phyloP scores from a whole-genome alignment of 1,284 basidiomycete species.

The Ganoderma lucidum region DNA sequence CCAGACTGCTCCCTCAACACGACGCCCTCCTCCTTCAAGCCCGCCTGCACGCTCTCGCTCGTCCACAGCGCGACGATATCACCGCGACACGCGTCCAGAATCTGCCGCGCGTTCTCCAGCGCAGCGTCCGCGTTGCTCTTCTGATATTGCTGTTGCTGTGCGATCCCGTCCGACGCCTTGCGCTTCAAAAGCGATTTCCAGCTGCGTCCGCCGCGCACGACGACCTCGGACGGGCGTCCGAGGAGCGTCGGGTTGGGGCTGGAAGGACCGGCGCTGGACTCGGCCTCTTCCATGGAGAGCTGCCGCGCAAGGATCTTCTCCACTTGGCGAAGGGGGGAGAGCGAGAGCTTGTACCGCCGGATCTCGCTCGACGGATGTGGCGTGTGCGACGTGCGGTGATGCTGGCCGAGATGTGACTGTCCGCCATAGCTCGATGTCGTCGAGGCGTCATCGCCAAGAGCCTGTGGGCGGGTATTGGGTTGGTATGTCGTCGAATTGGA shows the following conservation, averaged over 20 bases:
- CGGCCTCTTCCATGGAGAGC: conserved; percentile 34
- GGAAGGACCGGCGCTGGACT: background rate
- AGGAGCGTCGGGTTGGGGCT: conserved; percentile 37
- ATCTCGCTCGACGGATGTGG: conserved; percentile 42
- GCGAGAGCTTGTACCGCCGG: conserved; percentile 53
- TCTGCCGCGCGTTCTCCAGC: conserved; percentile 51
- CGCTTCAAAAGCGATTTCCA: conserved; percentile 51
- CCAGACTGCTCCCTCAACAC: conserved; percentile 62
- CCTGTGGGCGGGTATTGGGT: background rate
- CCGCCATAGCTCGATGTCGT: conserved; percentile 8
- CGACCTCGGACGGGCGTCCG: conserved; percentile 55
- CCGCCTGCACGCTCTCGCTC: conserved; percentile 50
- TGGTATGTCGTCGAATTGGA: conserved; percentile 14
- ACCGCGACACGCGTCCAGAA: conserved; percentile 58
- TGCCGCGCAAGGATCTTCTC: conserved; percentile 53
- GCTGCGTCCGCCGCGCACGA: conserved; percentile 53
- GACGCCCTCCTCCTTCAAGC: conserved; percentile 52
- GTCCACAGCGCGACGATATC: conserved; percentile 62
- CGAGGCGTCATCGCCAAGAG: conserved; percentile 19
- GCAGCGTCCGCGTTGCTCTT: conserved; percentile 34
- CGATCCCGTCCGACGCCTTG: conserved; percentile 13
- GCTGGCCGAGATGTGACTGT: background rate
- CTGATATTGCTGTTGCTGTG: conserved; percentile 8
- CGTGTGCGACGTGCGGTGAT: conserved; percentile 21
- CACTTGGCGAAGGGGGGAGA: conserved; percentile 61